These are phyloP conservation scores for Mortierella sp. DNA, from an alignment of 371 early-diverging fungal genomes.

Conservation along the genomic window DNA sequence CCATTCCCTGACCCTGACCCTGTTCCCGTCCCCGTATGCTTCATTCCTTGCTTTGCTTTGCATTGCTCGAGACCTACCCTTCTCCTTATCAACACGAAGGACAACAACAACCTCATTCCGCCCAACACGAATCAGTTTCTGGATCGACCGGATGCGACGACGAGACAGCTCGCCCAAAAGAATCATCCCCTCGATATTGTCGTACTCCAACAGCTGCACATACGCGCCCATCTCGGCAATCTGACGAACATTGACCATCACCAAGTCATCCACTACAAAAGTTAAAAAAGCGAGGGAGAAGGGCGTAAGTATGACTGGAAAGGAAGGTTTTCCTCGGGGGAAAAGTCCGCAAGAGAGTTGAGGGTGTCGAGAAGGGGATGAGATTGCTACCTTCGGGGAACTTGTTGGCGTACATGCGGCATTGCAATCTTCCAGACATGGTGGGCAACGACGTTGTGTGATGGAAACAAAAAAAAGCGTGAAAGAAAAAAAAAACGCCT, in stretches of 20 bases:
- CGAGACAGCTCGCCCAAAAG: constrained; percentile 96
- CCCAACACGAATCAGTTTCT: constrained; percentile 98
- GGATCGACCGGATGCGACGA: constrained; percentile 98
- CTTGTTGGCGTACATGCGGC: constrained; percentile 95
- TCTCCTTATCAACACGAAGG: constrained; percentile 98
- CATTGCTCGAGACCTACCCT: constrained; percentile 72
- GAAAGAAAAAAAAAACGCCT: neutral
- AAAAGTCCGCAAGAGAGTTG: neutral
- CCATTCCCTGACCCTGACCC: no score
- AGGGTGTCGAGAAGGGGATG: neutral
- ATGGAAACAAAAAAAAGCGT: neutral
- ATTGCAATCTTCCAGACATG: constrained; percentile 68
- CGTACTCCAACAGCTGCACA: constrained; percentile 93
- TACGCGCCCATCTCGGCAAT: constrained; percentile 99
- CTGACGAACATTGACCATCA: constrained; percentile 98
- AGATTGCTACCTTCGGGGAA: constrained; percentile 85
- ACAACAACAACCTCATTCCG: constrained; percentile 98
- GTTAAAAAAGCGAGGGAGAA: neutral
- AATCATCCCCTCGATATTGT: constrained; percentile 98
- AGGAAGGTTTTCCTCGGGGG: neutral
- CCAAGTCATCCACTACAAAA: constrained; percentile 96
- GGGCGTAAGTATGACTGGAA: neutral
- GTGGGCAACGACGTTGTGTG: constrained; percentile 16
- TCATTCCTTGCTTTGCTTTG: no score
- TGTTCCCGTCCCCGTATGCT: no score